Evolutionary conservation across 1,284 basidiomycete species (phyloP).

Genomic region (Trichosporon sp.): DNA sequence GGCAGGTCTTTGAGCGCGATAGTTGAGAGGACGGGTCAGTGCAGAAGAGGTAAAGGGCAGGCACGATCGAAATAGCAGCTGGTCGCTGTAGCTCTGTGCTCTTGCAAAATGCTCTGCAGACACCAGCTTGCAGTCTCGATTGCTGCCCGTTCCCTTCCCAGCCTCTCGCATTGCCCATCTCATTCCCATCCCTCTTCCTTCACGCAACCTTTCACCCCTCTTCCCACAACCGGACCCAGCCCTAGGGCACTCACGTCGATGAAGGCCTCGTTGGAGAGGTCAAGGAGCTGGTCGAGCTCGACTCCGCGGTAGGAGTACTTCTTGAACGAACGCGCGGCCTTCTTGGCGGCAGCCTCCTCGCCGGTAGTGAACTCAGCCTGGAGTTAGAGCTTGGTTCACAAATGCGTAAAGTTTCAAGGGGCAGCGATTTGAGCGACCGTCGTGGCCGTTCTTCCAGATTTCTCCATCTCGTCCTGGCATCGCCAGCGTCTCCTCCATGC

Average conservation of each 20-base stretch:
- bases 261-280: conserved; percentile 88
- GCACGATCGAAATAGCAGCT: no score
- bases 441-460: no score
- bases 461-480: not conserved
- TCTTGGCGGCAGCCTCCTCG: conserved; percentile 81
- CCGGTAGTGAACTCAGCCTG: conserved; percentile 66
- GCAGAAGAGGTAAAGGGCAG: no score
- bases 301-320: conserved; percentile 98
- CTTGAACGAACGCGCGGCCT: conserved; percentile 97
- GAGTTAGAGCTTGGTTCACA: not conserved
- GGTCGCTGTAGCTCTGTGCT: no score
- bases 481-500: not conserved
- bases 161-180: not conserved
- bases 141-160: not conserved
- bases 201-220: not conserved
- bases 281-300: conserved; percentile 94
- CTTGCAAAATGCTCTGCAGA: not conserved
- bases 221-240: not conserved
- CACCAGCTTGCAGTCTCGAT: not conserved
- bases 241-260: conserved; percentile 39
- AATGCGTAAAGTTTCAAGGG: no score
- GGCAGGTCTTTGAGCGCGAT: not conserved
- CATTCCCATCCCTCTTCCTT: no score
- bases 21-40: no score
- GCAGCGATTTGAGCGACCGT: no score